A percentile compares a stretch with the other conserved stretches of the same genome.
These are phyloP conservation scores for Talaromyces sp. DNA, from an alignment of 2,329 filamentous ascomycete genomes.

Conservation along the genomic window DNA sequence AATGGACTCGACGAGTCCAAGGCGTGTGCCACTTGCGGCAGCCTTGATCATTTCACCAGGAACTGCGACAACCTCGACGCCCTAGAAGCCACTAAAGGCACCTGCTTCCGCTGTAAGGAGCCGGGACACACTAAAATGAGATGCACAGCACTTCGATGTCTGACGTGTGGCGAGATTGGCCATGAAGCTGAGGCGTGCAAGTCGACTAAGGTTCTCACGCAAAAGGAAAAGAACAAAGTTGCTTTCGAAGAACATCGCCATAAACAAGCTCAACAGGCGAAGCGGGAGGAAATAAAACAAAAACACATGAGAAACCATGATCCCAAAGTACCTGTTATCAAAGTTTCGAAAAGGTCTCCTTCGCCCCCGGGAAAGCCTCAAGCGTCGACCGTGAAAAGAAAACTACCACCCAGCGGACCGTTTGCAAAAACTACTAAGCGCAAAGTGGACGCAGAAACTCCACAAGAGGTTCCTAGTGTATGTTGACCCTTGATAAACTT, in stretches of 20 bases:
- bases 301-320: constrained; percentile 42
- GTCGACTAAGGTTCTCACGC: constrained; percentile 28
- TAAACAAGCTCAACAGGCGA: constrained; percentile 27
- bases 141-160: constrained; percentile 39
- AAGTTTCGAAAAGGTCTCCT: constrained; percentile 22
- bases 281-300: constrained; percentile 33
- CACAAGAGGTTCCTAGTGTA: constrained; percentile 17
- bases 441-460: constrained; percentile 17
- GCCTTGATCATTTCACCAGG: constrained; percentile 38
- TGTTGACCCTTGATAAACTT: background rate
- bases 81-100: constrained; percentile 30
- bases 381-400: constrained; percentile 20
- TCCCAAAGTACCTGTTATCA: constrained; percentile 38
- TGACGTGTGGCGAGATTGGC: constrained; percentile 41
- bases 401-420: constrained; percentile 18
- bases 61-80: constrained; percentile 44
- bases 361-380: constrained; percentile 5
- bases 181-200: constrained; percentile 33
- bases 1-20: constrained; percentile 39
- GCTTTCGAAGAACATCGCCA: constrained; percentile 33
- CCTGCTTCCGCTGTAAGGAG: constrained; percentile 38
- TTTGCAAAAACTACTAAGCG: constrained; percentile 17
- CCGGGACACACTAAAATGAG: constrained; percentile 31
- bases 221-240: constrained; percentile 31
- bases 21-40: constrained; percentile 43